Evolutionary conservation across 257 asterid genomes (phyloP).

Genomic region (Solanum ossicruentum): DNA sequence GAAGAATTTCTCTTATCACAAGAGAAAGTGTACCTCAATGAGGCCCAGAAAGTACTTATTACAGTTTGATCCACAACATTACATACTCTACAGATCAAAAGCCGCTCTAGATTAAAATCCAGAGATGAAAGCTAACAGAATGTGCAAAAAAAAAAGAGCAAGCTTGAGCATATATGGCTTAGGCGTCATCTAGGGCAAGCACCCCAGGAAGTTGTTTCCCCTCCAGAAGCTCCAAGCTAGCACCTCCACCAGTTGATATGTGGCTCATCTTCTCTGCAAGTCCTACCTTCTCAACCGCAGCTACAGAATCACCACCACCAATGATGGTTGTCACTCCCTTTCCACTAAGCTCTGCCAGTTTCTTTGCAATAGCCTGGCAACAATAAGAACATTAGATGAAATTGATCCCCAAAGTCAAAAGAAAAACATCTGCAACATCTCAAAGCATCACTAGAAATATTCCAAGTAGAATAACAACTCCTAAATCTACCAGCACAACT

Average conservation of each 20-base stretch:
- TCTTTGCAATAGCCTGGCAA: conserved; percentile 57
- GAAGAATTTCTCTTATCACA: not conserved
- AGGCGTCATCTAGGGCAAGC: conserved; percentile 69
- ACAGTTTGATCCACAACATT: not conserved
- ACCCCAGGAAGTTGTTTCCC: conserved; percentile 84
- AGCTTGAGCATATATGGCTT: not conserved
- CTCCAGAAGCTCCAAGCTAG: conserved; percentile 89
- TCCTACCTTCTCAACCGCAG: conserved; percentile 93
- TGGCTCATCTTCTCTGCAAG: conserved; percentile 94
- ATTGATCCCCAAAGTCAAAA: not conserved
- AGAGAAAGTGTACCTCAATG: not conserved
- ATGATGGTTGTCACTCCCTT: conserved; percentile 87
- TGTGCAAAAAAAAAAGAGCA: not conserved
- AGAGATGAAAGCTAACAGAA: not conserved
- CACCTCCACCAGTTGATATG: conserved; percentile 92
- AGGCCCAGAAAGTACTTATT: not conserved
- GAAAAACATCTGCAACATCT: not conserved
- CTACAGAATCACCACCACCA: conserved; percentile 91
- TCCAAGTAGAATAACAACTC: not conserved
- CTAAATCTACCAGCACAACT: not conserved
- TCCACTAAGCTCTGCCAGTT: conserved; percentile 78
- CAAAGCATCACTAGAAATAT: not conserved
- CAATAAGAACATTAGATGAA: not conserved
- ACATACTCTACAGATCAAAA: not conserved
- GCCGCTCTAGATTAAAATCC: not conserved